A percentile compares a stretch with the other conserved stretches of the same genome.
Conservation (phyloP, 208 protist species). For the Acanthamoeba polyphaga region DNA sequence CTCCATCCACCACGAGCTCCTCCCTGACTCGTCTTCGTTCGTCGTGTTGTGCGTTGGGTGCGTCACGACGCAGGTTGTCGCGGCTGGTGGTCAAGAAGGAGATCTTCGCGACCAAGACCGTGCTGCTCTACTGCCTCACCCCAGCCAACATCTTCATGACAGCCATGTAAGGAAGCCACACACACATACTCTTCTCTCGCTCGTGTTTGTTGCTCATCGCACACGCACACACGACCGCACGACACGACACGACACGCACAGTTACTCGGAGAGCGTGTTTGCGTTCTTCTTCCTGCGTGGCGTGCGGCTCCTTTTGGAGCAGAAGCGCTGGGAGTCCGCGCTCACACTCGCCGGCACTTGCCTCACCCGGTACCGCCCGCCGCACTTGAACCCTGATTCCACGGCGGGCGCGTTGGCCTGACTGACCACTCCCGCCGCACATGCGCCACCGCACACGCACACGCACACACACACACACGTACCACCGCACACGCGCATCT, state of each 20-base stretch:
- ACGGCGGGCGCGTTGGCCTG: not conserved
- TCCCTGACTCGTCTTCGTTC: too few species aligned
- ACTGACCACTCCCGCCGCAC: not conserved
- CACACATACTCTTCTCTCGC: not conserved
- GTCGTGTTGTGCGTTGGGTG: not conserved
- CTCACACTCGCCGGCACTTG: slow-evolving; percentile 4
- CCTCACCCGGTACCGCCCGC: not conserved
- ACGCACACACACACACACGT: too few species aligned
- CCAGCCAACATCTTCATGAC: slow-evolving; percentile 74
- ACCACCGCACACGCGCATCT: not conserved
- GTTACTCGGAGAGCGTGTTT: slow-evolving; percentile 67
- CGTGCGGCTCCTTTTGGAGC: not conserved
- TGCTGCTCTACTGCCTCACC: slow-evolving; percentile 32
- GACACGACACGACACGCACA: not conserved
- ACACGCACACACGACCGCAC: too few species aligned
- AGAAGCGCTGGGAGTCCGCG: not conserved
- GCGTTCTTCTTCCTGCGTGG: slow-evolving; percentile 37
- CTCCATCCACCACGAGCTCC: too few species aligned
- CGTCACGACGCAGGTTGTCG: not conserved
- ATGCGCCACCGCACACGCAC: not conserved
- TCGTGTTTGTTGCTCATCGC: not conserved
- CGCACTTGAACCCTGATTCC: too few species aligned
- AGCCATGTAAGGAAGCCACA: not conserved
- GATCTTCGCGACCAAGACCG: slow-evolving; percentile 11
- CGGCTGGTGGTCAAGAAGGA: slow-evolving; percentile 5